Evolutionary conservation across 179 eudicot species (phyloP).

Genomic region (Silene noctiflora): DNA sequence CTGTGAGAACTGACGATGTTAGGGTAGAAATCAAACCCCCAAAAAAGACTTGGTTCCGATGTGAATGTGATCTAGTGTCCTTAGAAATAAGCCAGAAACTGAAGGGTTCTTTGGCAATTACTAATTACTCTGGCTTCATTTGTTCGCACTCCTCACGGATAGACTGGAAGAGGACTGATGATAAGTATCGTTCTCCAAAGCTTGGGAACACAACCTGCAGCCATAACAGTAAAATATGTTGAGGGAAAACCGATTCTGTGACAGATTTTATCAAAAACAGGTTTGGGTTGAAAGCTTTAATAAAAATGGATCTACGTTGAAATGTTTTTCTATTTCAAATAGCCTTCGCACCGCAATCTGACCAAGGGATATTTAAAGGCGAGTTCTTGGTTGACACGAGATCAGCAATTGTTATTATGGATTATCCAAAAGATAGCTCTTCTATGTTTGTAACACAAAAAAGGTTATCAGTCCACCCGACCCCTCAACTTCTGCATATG

Average conservation of each 20-base stretch:
- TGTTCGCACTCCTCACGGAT: slow-evolving; percentile 82
- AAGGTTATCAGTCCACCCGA: no score
- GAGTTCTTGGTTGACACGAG: no score
- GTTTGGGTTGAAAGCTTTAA: no score
- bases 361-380: no score
- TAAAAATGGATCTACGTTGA: no score
- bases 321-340: no score
- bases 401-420: no score
- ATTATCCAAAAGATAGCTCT: no score
- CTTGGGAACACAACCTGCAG: slow-evolving; percentile 84
- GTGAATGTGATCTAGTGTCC: background rate
- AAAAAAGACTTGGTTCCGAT: background rate
- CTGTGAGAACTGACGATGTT: background rate
- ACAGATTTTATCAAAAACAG: no score
- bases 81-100: background rate
- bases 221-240: background rate
- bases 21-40: background rate
- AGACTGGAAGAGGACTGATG: slow-evolving; percentile 70
- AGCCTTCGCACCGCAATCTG: no score
- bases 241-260: background rate
- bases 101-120: background rate
- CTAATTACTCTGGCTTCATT: slow-evolving; percentile 62
- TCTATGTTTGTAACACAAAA: no score
- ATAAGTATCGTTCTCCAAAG: slow-evolving; percentile 85
- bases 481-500: no score